A percentile compares a stretch with the other conserved stretches of the same genome.
Evolutionary conservation across 225 moss, liverwort and hornwort genomes (phyloP).

Genomic region (Neckera pumila): DNA sequence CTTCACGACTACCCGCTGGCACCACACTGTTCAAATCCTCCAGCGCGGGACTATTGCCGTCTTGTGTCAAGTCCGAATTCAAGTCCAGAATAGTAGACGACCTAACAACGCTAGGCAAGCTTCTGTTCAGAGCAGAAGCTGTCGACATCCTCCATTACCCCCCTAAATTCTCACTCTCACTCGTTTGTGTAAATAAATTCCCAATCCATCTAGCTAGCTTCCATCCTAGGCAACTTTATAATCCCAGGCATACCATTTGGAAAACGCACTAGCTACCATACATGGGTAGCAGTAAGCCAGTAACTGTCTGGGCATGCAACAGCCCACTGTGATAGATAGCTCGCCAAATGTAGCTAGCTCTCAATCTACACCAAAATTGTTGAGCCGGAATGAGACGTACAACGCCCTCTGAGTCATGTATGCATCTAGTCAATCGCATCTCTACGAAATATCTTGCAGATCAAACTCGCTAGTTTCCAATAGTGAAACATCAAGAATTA

Average conservation of each 20-base stretch:
- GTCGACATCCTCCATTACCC: constrained; percentile 43
- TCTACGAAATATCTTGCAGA: too few species aligned
- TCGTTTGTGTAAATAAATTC: not conserved
- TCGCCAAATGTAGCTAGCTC: not conserved
- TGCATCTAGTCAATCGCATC: too few species aligned
- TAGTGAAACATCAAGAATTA: too few species aligned
- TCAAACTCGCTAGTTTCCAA: too few species aligned
- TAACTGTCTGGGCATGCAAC: not conserved
- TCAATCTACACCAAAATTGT: not conserved
- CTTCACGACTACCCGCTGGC: not conserved
- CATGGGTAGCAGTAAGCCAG: too few species aligned
- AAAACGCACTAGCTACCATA: not conserved
- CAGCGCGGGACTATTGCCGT: not conserved
- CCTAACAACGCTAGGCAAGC: not conserved
- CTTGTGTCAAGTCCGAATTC: not conserved
- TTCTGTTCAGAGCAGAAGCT: constrained; percentile 20
- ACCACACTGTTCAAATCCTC: constrained; percentile 8
- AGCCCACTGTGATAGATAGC: too few species aligned
- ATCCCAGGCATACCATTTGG: not conserved
- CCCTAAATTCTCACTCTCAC: not conserved
- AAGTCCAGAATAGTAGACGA: not conserved
- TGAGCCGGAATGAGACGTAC: not conserved
- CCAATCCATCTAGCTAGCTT: not conserved
- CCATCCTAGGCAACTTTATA: not conserved
- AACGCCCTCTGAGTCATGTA: too few species aligned